Evolutionary conservation across 2,329 filamentous ascomycete species (phyloP), one percentile per base, ranked within the genome.

Genomic region (Lasiodiplodia theobromae): DNA sequence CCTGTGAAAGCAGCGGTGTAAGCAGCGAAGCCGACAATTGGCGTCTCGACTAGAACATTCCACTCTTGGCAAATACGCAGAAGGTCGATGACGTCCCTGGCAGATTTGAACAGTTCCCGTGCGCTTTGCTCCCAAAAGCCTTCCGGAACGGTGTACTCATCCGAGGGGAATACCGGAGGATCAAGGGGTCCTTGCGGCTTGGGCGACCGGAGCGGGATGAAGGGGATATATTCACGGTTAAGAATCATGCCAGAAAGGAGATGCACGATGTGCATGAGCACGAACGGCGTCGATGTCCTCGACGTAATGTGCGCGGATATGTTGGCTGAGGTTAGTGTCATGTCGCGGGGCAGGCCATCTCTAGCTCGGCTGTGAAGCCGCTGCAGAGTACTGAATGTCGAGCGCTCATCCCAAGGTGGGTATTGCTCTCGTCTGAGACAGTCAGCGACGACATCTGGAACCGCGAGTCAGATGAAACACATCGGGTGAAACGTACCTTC

Each of bases 221-320:
- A 91, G 0, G 89, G 89, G 31, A 92, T 84, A 70, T 89, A 91
- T 75, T 92, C 89, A 70, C 90, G 84, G 73, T 91, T 88, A 34
- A 92, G 82, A 80, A 91, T 88, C 70, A 93, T 89, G 68, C 86
- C 84, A 74, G 88, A 92, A 2, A 92, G 81, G 1, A 86, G 86
- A 69, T 88, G 86, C 0, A 92, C 84, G 72, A 89, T 88, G 73
- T 93, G 91, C 67, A 93, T 80, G 3, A 91, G 84, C 11, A 89
- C 86, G 73, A 90, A 93, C 8, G 86, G 85, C 56, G 88, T 89
- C 1, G 87, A 87, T 1, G 87, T 87, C 52, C 87, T 85, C 67
- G 87, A 85, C 70, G 87, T 88, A 72, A 91, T 88, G 73, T 92
- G 89, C 28, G 86, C 88, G 72, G 87, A 86, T 53, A 89, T 89